Conservation (phyloP, 1,139 yeast species). For the Nakaseomyces kungkrabaensis region DNA sequence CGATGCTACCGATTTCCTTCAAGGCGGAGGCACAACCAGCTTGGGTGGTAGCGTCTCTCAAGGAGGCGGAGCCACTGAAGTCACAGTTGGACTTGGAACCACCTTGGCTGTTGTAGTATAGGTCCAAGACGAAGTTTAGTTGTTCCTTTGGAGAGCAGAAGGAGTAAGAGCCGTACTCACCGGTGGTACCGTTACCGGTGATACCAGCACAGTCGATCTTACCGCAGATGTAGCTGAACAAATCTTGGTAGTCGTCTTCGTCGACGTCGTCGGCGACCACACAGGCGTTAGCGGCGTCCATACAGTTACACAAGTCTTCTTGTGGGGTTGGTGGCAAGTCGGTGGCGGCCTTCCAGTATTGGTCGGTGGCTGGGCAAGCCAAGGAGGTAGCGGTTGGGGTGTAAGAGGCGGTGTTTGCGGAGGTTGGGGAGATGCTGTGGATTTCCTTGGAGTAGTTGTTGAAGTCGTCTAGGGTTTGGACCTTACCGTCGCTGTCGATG, state of each 20-base stretch:
- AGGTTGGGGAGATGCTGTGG: constrained; percentile 48
- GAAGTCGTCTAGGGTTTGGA: constrained; percentile 52
- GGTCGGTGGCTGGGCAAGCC: constrained; percentile 44
- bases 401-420: constrained; percentile 42
- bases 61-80: constrained; percentile 55
- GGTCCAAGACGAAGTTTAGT: constrained; percentile 52
- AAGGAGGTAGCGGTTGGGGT: constrained; percentile 38
- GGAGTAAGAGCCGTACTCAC: constrained; percentile 56
- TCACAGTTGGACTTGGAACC: constrained; percentile 45
- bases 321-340: constrained; percentile 70
- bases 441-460: constrained; percentile 43
- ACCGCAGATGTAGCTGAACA: constrained; percentile 50
- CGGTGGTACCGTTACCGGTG: constrained; percentile 47
- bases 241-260: constrained; percentile 43
- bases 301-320: constrained; percentile 50
- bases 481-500: constrained; percentile 38
- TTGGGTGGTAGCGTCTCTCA: constrained; percentile 42
- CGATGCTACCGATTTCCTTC: constrained; percentile 31
- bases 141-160: constrained; percentile 55
- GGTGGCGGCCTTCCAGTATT: constrained; percentile 54
- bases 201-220: constrained; percentile 45
- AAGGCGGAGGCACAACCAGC: constrained; percentile 44
- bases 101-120: constrained; percentile 48
- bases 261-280: constrained; percentile 43
- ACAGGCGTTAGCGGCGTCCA: constrained; percentile 43